Base-by-base conservation (phyloP, 805 yeast genomes). In the Wickerhamiella spandovensis region DNA sequence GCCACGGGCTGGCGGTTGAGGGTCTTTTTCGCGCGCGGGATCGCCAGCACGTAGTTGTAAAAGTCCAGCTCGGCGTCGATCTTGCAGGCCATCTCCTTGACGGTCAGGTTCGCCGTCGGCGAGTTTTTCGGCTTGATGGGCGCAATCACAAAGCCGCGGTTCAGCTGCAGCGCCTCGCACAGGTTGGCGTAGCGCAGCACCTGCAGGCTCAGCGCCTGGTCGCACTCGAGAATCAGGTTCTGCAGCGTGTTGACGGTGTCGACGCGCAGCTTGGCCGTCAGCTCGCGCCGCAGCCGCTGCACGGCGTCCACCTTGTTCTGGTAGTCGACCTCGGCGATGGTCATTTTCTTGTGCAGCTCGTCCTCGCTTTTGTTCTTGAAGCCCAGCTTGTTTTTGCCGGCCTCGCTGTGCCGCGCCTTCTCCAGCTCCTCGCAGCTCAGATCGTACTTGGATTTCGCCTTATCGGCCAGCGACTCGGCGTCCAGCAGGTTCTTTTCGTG, bases 351-450 rank as follows among this genome's bases (percentile, higher is more conserved):
- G 53, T 76, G 79, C 18, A 90, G 70, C 47, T 89, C 95, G 62
- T 90, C 97, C 62, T 92, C 97, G 62, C 82, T 84, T 67, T 90
- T 97, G 53, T 84, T 82, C 62, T 85, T 85, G 62, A 92, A 74
- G 2, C 90, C 67, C 48, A 89, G 80, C 54, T 84, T 82, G 58
- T 86, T 86, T 65, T 84, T 85, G 51, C 82, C 74, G 20, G 95
- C 95, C 62, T 90, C 97, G 0, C 85, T 75, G 43, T 79, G 74
- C 61, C 82, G 79, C 43, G 88, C 73, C 58, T 83, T 81, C 57
- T 90, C 97, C 64, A 86, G 76, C 58, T 92, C 97, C 49, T 80
- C 83, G 60, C 96, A 87, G 23, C 88, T 68, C 48, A 84, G 79
- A 61, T 77, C 78, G 64, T 92, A 90, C 63, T 79, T 80, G 35